Conservation (phyloP, 768 basidiomycete genomes). For the Cystofilobasidium macerans region DNA sequence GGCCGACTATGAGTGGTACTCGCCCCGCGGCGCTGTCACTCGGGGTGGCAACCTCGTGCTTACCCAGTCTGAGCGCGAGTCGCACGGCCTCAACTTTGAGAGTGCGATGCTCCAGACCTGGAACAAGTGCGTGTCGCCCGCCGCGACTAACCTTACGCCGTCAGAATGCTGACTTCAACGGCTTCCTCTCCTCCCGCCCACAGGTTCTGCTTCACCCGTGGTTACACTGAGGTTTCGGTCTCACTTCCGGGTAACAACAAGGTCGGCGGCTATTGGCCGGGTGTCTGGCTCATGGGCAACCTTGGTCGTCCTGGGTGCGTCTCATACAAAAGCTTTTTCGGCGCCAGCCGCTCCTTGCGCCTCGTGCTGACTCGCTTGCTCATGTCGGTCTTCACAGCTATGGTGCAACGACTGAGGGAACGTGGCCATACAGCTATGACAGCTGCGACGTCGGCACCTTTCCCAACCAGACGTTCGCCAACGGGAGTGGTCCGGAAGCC, state of each 20-base stretch:
- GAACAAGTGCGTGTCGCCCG: slow-evolving; percentile 51
- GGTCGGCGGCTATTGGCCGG: slow-evolving; percentile 75
- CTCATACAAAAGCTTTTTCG: background rate
- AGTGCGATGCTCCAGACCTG: slow-evolving; percentile 70
- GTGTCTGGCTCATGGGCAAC: slow-evolving; percentile 71
- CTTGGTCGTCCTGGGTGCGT: slow-evolving; percentile 46
- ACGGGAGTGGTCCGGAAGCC: slow-evolving; percentile 33
- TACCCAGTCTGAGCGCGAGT: slow-evolving; percentile 57
- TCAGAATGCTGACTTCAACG: background rate
- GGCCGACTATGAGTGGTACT: slow-evolving; percentile 59
- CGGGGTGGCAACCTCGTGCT: slow-evolving; percentile 66
- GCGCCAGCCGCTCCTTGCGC: too few relatives aligned
- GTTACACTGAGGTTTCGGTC: slow-evolving; percentile 58
- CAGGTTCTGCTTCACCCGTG: slow-evolving; percentile 75
- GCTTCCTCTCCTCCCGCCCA: background rate
- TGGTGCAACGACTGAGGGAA: slow-evolving; percentile 79
- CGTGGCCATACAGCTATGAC: slow-evolving; percentile 54
- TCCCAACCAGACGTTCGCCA: slow-evolving; percentile 58
- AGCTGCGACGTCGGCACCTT: slow-evolving; percentile 64
- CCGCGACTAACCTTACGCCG: background rate
- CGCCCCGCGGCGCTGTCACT: slow-evolving; percentile 64
- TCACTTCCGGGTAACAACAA: slow-evolving; percentile 36
- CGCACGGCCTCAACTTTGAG: slow-evolving; percentile 71
- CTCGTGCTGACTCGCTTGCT: too few relatives aligned
- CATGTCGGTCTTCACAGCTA: slow-evolving; percentile 31